Conservation (phyloP, 768 basidiomycete species). For the Coprinopsis cinerea region DNA sequence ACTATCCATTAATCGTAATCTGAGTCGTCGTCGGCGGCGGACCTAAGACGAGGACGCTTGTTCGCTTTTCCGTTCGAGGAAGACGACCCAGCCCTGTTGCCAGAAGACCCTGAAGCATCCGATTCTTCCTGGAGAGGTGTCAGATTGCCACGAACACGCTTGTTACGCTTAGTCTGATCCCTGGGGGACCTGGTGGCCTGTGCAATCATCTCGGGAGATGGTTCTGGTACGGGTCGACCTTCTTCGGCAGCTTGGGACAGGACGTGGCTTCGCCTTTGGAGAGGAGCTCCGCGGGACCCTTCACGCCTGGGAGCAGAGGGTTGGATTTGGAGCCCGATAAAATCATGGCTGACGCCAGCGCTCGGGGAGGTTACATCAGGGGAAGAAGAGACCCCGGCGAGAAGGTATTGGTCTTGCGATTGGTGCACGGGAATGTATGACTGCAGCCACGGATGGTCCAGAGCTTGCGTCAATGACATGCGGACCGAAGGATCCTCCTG, state of each 20-base stretch:
- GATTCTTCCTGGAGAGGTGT: constrained; percentile 38
- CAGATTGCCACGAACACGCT: constrained; percentile 38
- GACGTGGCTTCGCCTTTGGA: constrained; percentile 45
- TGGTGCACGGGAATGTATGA: constrained; percentile 16
- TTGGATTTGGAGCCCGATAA: constrained; percentile 24
- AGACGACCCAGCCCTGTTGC: not conserved
- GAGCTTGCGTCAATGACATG: constrained; percentile 66
- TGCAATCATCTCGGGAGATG: constrained; percentile 53
- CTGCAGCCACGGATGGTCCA: constrained; percentile 72
- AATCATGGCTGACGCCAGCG: constrained; percentile 23
- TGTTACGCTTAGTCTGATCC: constrained; percentile 27
- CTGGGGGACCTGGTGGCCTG: constrained; percentile 24
- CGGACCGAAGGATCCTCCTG: constrained; percentile 56
- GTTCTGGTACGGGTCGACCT: constrained; percentile 36
- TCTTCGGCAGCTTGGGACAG: constrained; percentile 41
- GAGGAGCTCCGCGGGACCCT: constrained; percentile 21
- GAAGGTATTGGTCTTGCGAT: not conserved
- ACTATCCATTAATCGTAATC: not conserved
- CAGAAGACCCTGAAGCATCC: not conserved
- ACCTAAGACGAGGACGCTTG: constrained; percentile 3
- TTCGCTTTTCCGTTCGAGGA: not conserved
- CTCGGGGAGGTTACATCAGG: constrained; percentile 4
- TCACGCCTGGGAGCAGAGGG: constrained; percentile 12
- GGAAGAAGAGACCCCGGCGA: not conserved
- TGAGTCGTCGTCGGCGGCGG: not conserved